Conservation (phyloP, 371 early-diverging fungal genomes). For the Thermomucor indicae-seudaticae region DNA sequence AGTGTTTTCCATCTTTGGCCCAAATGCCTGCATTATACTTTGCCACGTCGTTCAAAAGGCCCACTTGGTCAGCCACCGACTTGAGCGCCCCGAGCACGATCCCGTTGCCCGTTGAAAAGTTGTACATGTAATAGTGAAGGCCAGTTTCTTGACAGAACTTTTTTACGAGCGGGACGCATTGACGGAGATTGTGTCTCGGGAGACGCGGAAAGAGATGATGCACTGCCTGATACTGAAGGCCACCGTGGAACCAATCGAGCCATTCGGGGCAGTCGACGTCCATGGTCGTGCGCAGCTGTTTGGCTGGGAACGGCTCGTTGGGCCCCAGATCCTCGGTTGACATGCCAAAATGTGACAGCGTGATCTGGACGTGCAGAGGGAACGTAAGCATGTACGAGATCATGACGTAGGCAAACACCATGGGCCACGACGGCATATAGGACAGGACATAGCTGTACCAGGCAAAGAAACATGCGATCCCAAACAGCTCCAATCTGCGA, state of each 20-base stretch:
- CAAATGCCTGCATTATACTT: conserved; percentile 46
- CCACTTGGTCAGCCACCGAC: conserved; percentile 73
- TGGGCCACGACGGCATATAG: conserved; percentile 60
- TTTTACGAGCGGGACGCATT: conserved; percentile 67
- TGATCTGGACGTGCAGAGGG: conserved; percentile 93
- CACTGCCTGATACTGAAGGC: conserved; percentile 93
- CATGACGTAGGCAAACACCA: conserved; percentile 63
- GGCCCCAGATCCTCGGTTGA: conserved; percentile 75
- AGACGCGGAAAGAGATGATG: conserved; percentile 95
- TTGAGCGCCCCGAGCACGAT: conserved; percentile 61
- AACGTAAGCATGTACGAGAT: conserved; percentile 82
- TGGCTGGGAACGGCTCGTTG: conserved; percentile 76
- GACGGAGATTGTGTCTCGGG: conserved; percentile 84
- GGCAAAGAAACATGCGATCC: conserved; percentile 68
- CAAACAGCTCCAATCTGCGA: conserved; percentile 68
- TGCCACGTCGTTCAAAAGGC: conserved; percentile 56
- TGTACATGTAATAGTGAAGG: conserved; percentile 63
- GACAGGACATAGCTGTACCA: conserved; percentile 79
- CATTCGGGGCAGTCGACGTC: conserved; percentile 93
- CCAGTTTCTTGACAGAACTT: conserved; percentile 73
- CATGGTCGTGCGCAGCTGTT: conserved; percentile 93
- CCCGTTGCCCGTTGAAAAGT: conserved; percentile 70
- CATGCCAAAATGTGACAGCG: conserved; percentile 96
- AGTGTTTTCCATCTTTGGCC: no score
- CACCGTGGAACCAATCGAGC: conserved; percentile 98